Evolutionary conservation across 345 rosid genomes (phyloP).

Genomic region (Anacardium occidentale): DNA sequence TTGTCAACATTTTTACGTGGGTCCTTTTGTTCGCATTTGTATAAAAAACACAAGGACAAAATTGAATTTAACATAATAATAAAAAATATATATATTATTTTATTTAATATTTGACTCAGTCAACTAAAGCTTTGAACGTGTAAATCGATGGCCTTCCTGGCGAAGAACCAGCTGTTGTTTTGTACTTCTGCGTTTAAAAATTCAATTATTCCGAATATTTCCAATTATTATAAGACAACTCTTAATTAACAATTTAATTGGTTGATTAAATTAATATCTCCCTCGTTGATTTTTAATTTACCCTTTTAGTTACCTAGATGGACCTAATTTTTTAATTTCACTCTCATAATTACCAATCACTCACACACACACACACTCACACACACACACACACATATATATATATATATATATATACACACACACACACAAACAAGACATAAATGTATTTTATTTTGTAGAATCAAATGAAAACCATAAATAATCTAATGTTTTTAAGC

Average conservation of each 20-base stretch:
- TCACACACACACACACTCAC: no score
- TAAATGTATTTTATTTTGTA: no score
- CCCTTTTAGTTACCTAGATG: no score
- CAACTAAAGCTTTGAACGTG: neutral
- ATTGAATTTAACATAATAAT: neutral
- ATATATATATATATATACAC: no score
- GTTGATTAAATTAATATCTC: no score
- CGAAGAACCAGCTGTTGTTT: conserved; percentile 7
- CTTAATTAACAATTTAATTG: neutral
- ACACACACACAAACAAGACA: no score
- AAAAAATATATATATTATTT: neutral
- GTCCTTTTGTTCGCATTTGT: neutral
- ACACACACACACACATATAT: no score
- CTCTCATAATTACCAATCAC: no score
- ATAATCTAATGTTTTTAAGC: no score
- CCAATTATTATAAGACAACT: neutral
- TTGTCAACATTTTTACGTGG: neutral
- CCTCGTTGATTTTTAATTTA: no score
- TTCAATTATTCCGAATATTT: neutral
- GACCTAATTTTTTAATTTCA: no score
- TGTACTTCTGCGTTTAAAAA: neutral
- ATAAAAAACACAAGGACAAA: neutral
- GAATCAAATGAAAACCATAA: no score
- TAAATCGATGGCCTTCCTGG: neutral
- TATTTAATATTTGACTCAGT: neutral